Base-by-base conservation (phyloP, 345 rosid species). In the Eutrema heterophyllum region DNA sequence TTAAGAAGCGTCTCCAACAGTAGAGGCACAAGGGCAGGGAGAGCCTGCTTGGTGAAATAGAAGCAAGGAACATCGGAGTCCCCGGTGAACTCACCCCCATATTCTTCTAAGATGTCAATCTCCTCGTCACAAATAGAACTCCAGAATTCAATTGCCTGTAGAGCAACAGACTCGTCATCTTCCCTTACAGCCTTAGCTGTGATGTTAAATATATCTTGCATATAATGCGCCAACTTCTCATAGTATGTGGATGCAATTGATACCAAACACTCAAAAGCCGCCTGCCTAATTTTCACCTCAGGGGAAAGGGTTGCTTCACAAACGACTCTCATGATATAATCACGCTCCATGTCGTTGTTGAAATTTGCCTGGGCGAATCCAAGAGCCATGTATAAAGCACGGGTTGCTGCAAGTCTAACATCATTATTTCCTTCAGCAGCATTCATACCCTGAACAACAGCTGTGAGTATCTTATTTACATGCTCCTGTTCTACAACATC, bases 281-380 rank as follows among this genome's bases (percentile, higher is more conserved):
- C 86, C 73, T 78, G 89, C 59, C 91, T 74, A 18, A 87, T 82
- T 78, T 82, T 87, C 79, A 78, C 78, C 74, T 87, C 91, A 30
- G 81, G 71, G 14, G 86, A 85, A 64, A 74, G 58, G 14, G 88
- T 80, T 45, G 91, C 88, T 80, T 87, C 91, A 71, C 91, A 86
- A 8, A 86, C 88, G 14, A 86, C 85, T 74, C 87, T 83, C 90
- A 84, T 86, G 58, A 86, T 81, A 67, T 85, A 87, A 75, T 87
- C 88, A 48, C 91, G 87, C 77, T 87, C 91, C 88, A 82, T 85
- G 64, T 87, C 88, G 38, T 80, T 84, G 80, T 69, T 81, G 71
- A 87, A 87, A 66, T 87, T 87, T 52, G 88, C 91, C 66, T 87
- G 88, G n/a, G 91, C 87, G 53, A 87, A 87, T n/a, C 91, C 79